Evolutionary conservation across 164 flowering plant species (phyloP).

Genomic region (Litsea cubeba): DNA sequence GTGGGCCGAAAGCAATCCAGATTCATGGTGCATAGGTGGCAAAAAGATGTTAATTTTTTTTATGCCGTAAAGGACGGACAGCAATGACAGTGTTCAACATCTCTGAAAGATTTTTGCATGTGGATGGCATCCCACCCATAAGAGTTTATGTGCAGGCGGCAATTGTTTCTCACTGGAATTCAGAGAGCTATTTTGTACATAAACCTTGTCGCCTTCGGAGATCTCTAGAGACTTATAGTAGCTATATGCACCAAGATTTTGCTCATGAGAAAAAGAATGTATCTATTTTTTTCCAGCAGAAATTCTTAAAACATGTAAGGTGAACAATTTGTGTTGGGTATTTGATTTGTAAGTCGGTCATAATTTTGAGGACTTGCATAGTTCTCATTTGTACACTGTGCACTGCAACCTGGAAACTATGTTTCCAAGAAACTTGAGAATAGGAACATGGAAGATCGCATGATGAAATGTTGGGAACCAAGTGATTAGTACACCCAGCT

Average conservation of each 20-base stretch:
- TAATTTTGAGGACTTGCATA: not conserved
- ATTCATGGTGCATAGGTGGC: constrained; percentile 3
- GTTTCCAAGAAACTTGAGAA: not conserved
- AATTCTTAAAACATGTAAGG: not conserved
- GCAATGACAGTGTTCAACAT: not conserved
- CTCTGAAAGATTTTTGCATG: not conserved
- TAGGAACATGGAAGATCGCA: not conserved
- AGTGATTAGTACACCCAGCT: not conserved
- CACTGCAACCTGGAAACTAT: not conserved
- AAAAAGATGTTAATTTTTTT: not conserved
- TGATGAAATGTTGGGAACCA: not conserved
- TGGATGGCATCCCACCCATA: not conserved
- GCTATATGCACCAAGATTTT: not conserved
- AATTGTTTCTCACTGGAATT: not conserved
- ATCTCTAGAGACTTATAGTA: not conserved
- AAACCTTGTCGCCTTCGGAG: not conserved
- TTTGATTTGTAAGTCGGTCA: not conserved
- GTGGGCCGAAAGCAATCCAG: not conserved
- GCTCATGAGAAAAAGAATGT: constrained; percentile 1
- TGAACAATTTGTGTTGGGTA: not conserved
- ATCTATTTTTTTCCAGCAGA: not conserved
- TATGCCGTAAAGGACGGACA: not conserved
- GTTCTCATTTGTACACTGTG: not conserved
- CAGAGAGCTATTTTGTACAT: constrained; percentile 1
- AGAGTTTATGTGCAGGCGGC: not conserved